These are phyloP conservation scores for Penicillium sp. DNA, from an alignment of 2,329 filamentous ascomycete species.

Conservation along the genomic window DNA sequence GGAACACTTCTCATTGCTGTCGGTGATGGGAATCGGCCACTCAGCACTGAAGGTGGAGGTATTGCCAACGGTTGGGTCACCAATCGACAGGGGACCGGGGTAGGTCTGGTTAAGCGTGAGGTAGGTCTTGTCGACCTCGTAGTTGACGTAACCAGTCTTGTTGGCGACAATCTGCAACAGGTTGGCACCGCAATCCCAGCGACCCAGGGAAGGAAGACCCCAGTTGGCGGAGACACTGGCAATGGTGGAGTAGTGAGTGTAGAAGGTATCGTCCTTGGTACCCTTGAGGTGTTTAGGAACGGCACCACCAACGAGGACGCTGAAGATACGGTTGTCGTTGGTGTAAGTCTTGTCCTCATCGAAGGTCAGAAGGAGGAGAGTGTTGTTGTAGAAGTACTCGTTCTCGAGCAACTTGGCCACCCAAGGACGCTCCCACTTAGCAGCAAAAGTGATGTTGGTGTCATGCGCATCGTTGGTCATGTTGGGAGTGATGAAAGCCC, in stretches of 20 bases:
- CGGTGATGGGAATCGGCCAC: conserved; percentile 36
- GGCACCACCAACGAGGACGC: conserved; percentile 72
- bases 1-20: conserved; percentile 32
- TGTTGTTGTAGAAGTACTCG: conserved; percentile 71
- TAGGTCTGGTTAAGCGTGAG: conserved; percentile 58
- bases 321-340: conserved; percentile 66
- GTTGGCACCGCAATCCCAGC: conserved; percentile 72
- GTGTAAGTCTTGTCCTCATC: conserved; percentile 75
- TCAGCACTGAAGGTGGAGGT: conserved; percentile 25
- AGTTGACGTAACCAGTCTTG: conserved; percentile 57
- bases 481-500: conserved; percentile 49
- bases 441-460: conserved; percentile 66
- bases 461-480: conserved; percentile 65
- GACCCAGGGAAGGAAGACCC: conserved; percentile 66
- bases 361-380: conserved; percentile 77
- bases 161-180: conserved; percentile 62
- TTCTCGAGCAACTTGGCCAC: conserved; percentile 68
- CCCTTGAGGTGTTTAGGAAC: conserved; percentile 63
- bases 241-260: conserved; percentile 72
- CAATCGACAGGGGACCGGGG: conserved; percentile 44
- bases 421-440: conserved; percentile 67
- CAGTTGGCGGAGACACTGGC: conserved; percentile 69
- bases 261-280: conserved; percentile 68
- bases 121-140: conserved; percentile 40
- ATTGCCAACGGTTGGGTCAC: conserved; percentile 12